Base-by-base conservation (phyloP, 225 moss, liverwort and hornwort genomes). In the Neckera pumila region DNA sequence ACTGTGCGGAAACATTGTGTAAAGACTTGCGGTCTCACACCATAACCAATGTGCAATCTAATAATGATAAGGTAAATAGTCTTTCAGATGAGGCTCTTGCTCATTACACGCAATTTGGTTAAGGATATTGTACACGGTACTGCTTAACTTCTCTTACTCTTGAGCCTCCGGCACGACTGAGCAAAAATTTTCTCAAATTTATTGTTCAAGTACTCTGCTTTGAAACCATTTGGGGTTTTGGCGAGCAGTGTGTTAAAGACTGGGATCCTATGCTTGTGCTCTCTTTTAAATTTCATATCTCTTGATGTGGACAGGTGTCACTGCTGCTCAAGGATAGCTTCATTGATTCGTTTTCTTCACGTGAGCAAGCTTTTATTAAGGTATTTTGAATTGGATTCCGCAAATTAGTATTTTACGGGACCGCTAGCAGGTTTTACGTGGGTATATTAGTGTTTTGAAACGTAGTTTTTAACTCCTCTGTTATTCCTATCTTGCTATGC, bases 41-140 rank as follows among this genome's bases (percentile, higher is more conserved):
- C 56, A 98, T 98, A 80, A 98, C 98, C 43, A 98, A 98, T 92
- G 98, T 98, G 69, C 98, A 98, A 85, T 97, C 98, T 49, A 98
- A 98, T 85, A 96, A 98, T 89, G 98, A 98, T 81, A 98, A 97
- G 95, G 98, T 98, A 84, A 79, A n/a, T 5, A 31, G 20, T 42
- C 30, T 69, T 53, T 47, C 45, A 9, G 43, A 82, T 77, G 51
- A 65, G 65, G 19, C 86, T 72, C 9, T 53, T 88, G 28, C 73
- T 83, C 79, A 75, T 53, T 33, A 38, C 17, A 53, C 45, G 11
- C 57, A 83, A 79, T 49, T 86, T 11, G 78, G 63, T 78, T 34
- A 59, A 58, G 82, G 47, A 45, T 53, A 17, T 78, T 54, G 17
- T 63, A 17, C 72, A 40, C 7, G 40, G 42, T 83, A 31, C 38